Evolutionary conservation across 116 monocot genomes (phyloP).

Genomic region (Zostera marina): DNA sequence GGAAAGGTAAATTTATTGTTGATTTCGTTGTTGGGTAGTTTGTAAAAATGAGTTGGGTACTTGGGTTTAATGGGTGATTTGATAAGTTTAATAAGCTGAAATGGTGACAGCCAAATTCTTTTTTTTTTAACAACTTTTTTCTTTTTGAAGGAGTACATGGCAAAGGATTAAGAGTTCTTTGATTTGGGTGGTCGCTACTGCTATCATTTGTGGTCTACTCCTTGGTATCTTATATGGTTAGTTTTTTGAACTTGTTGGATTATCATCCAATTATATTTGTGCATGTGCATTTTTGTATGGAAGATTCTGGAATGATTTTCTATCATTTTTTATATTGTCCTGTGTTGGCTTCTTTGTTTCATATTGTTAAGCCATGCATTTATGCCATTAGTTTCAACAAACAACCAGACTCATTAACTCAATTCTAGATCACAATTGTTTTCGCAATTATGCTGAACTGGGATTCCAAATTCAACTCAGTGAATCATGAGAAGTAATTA

Average conservation of each 20-base stretch:
- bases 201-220: conserved; percentile 51
- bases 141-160: conserved; percentile 38
- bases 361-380: no score
- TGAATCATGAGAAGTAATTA: no score
- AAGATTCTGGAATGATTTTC: not conserved
- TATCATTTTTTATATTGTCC: not conserved
- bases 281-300: no score
- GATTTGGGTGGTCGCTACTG: conserved; percentile 45
- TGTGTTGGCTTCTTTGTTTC: no score
- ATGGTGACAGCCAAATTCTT: not conserved
- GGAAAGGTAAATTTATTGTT: not conserved
- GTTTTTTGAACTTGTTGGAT: conserved; percentile 2
- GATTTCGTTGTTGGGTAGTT: not conserved
- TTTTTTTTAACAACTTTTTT: not conserved
- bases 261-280: not conserved
- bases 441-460: no score
- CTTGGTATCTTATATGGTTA: conserved; percentile 81
- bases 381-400: no score
- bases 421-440: no score
- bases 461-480: no score
- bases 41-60: not conserved
- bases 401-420: no score
- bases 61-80: not conserved
- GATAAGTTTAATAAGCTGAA: not conserved
- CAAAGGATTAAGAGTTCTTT: conserved; percentile 65